Conservation (phyloP, 345 rosid genomes). For the Erucastrum elatum region DNA sequence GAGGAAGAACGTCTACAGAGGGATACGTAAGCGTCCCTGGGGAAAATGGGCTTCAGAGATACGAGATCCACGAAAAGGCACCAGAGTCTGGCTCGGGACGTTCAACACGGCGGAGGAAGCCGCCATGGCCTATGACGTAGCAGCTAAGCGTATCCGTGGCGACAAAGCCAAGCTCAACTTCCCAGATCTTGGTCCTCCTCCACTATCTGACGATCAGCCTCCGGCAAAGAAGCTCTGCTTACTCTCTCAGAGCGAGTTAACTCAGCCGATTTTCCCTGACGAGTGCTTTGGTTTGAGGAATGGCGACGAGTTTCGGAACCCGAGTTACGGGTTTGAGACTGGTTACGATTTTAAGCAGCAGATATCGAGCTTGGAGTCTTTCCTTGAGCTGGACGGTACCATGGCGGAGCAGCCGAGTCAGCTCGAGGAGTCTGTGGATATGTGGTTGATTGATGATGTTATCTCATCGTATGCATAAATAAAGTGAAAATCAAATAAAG, state of each 20-base stretch:
- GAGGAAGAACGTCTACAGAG: slow-evolving; percentile 82
- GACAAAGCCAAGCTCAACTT: slow-evolving; percentile 95
- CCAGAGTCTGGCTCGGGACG: slow-evolving; percentile 93
- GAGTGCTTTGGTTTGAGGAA: slow-evolving; percentile 25
- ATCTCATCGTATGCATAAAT: slow-evolving; percentile 31
- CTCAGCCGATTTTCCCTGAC: slow-evolving; percentile 29
- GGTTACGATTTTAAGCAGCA: slow-evolving; percentile 53
- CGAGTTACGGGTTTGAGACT: background rate
- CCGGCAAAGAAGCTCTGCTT: slow-evolving; percentile 55
- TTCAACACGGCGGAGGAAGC: slow-evolving; percentile 86
- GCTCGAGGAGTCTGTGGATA: slow-evolving; percentile 39
- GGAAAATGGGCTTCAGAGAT: slow-evolving; percentile 99
- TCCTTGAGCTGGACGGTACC: slow-evolving; percentile 53
- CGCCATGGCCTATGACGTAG: slow-evolving; percentile 80
- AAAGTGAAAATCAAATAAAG: slow-evolving; percentile 5
- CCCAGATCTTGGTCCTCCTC: slow-evolving; percentile 30
- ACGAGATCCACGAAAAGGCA: slow-evolving; percentile 79
- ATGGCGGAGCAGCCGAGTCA: slow-evolving; percentile 35
- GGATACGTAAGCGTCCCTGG: slow-evolving; percentile 91
- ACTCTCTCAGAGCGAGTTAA: slow-evolving; percentile 26
- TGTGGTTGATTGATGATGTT: slow-evolving; percentile 75
- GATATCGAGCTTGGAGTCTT: slow-evolving; percentile 61
- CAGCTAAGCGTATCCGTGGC: slow-evolving; percentile 52
- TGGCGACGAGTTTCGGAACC: slow-evolving; percentile 22
- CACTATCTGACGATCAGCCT: slow-evolving; percentile 13